Conservation (phyloP, 352 stramenopile genomes). For the Globisporangium cylindrosporum region DNA sequence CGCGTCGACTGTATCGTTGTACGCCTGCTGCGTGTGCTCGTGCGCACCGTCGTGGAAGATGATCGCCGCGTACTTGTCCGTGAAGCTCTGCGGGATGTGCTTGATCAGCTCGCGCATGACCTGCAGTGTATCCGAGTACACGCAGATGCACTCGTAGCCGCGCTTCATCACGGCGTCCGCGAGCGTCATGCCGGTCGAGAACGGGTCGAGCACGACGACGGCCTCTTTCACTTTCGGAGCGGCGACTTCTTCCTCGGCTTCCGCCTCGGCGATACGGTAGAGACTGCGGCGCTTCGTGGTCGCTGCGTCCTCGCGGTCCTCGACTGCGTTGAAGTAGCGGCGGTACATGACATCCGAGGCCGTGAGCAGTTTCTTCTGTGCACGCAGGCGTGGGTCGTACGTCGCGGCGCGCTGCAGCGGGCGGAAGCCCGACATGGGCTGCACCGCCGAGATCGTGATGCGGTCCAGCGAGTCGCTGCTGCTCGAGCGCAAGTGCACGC, state of each 20-base stretch:
- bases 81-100: conserved; percentile 71
- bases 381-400: conserved; percentile 69
- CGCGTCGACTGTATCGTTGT: conserved; percentile 24
- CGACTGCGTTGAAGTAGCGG: conserved; percentile 81
- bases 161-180: conserved; percentile 87
- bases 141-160: conserved; percentile 89
- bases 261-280: conserved; percentile 54
- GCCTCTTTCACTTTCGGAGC: conserved; percentile 41
- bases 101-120: conserved; percentile 70
- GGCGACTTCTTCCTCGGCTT: conserved; percentile 22
- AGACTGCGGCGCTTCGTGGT: conserved; percentile 27
- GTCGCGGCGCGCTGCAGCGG: conserved; percentile 75
- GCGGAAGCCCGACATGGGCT: conserved; percentile 63
- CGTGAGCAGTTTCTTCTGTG: conserved; percentile 56
- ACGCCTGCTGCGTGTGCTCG: conserved; percentile 41
- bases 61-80: conserved; percentile 71
- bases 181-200: conserved; percentile 94
- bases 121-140: conserved; percentile 81
- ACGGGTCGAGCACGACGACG: conserved; percentile 94
- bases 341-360: conserved; percentile 77
- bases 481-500: conserved; percentile 47
- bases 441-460: conserved; percentile 44
- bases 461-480: conserved; percentile 18
- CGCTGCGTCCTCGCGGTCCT: conserved; percentile 43
- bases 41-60: conserved; percentile 60